Evolutionary conservation across 2,329 filamentous ascomycete species (phyloP), one percentile per base, ranked within the genome.

Genomic region (Colletotrichum lini): DNA sequence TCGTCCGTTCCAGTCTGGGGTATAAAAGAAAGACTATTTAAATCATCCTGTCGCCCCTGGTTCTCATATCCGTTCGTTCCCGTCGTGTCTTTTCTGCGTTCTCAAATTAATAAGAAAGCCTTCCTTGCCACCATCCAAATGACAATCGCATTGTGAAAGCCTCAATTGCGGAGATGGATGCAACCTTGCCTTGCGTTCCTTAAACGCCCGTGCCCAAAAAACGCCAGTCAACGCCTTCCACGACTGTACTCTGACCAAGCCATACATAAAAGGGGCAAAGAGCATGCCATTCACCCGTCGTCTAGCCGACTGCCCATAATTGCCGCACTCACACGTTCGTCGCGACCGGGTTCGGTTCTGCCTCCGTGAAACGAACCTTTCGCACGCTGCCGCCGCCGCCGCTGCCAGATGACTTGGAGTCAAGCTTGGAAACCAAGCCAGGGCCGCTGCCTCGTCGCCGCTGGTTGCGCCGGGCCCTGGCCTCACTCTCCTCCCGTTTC

Each of bases 401-500:
- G 35, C 30, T 21, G 30, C 63, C 54, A 21, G 69, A 78, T 73
- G 45, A 35, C 68, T 70, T 70, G 15, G 67, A 50, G 15, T 67
- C 67, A 15, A 62, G 53, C 54, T 70, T 72, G 13, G 53, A 42
- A 7, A 18, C 21, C 26, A 70, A 66, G 73, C 74, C 76, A 12
- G 76, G 76, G 21, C 65, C 65, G 38, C 78, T 80, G 9, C 77
- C 80, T 10, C 85, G 82, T 54, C 89, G 83, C 58, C 86, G 83
- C 76, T 87, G 84, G 73, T 80, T 91, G 67, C 90, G 83, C 73
- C 80, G 83, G 0, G 87, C 86, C 59, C 90, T 83, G 4, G 90
- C 90, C 67, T 92, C 89, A 58, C 83, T 84, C 76, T 90, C 88
- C 75, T 92, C 89, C 26, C 90, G 84, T 75, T 86, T 89, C 73